phyloP scores from a whole-genome alignment of 169 alveolate species.

The Babesia ovis region DNA sequence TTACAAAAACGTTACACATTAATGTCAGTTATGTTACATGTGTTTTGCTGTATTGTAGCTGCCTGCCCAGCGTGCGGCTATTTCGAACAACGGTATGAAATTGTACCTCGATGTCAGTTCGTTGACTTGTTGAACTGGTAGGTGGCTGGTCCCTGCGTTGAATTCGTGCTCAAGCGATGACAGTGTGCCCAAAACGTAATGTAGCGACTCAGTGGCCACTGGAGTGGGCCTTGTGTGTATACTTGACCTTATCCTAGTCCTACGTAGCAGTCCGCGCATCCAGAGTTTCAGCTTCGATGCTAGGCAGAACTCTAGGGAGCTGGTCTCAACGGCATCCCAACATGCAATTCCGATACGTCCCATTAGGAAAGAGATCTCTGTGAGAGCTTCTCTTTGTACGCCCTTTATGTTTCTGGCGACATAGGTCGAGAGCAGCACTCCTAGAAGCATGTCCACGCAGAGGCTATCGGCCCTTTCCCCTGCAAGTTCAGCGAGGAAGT shows the following conservation, averaged over 20 bases:
- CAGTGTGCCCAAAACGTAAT: slow-evolving; percentile 33
- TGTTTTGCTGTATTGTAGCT: background rate
- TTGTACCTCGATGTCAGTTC: slow-evolving; percentile 59
- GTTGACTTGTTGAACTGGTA: slow-evolving; percentile 39
- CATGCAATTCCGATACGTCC: slow-evolving; percentile 64
- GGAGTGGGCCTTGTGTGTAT: slow-evolving; percentile 46
- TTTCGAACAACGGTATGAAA: slow-evolving; percentile 59
- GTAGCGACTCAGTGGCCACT: slow-evolving; percentile 24
- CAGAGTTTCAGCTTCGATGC: slow-evolving; percentile 42
- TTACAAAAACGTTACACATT: background rate
- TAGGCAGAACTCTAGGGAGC: slow-evolving; percentile 37
- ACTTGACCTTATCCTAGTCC: slow-evolving; percentile 39
- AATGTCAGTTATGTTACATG: slow-evolving; percentile 2
- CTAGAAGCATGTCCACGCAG: slow-evolving; percentile 51
- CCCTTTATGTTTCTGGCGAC: slow-evolving; percentile 21
- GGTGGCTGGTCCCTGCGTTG: slow-evolving; percentile 43
- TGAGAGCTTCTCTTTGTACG: slow-evolving; percentile 16
- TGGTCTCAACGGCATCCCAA: slow-evolving; percentile 63
- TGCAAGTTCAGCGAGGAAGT: slow-evolving; percentile 48
- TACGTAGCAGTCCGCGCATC: slow-evolving; percentile 39
- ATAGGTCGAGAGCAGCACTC: slow-evolving; percentile 39
- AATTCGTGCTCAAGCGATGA: slow-evolving; percentile 24
- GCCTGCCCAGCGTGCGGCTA: slow-evolving; percentile 35
- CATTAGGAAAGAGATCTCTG: slow-evolving; percentile 50
- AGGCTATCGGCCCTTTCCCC: slow-evolving; percentile 45